Percentiles rank a stretch among this genome's conserved stretches.
phyloP scores from a whole-genome alignment of 2,329 filamentous ascomycete genomes.

The Aspergillus tanneri region DNA sequence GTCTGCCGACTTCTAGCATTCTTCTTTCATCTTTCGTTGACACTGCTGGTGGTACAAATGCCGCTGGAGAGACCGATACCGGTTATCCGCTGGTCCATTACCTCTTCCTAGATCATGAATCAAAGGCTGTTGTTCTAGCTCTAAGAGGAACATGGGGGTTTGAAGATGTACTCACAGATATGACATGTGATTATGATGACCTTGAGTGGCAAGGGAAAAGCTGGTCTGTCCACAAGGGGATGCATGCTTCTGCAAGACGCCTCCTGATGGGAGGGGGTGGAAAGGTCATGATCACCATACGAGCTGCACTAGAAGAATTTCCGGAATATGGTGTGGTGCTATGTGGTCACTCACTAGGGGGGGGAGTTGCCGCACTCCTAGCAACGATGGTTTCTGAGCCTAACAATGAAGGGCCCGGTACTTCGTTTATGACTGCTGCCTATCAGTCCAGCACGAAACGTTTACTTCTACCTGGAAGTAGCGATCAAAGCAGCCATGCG shows the following conservation, averaged over 20 bases:
- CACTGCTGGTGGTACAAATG: slow-evolving; percentile 64
- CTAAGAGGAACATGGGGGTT: slow-evolving; percentile 71
- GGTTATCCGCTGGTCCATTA: slow-evolving; percentile 72
- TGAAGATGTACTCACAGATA: slow-evolving; percentile 70
- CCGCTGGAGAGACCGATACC: slow-evolving; percentile 62
- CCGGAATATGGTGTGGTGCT: slow-evolving; percentile 68
- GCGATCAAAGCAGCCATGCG: slow-evolving; percentile 21
- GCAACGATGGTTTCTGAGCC: slow-evolving; percentile 70
- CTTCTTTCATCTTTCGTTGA: slow-evolving; percentile 70
- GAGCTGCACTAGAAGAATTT: slow-evolving; percentile 64
- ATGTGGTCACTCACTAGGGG: slow-evolving; percentile 68
- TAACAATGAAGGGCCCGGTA: slow-evolving; percentile 47
- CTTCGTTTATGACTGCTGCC: slow-evolving; percentile 63
- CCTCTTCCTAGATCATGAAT: slow-evolving; percentile 68
- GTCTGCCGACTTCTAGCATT: slow-evolving; percentile 48
- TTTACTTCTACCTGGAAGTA: slow-evolving; percentile 35
- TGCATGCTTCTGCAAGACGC: slow-evolving; percentile 68
- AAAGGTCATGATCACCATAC: slow-evolving; percentile 64
- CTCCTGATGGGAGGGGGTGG: slow-evolving; percentile 67
- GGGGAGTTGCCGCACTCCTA: slow-evolving; percentile 67
- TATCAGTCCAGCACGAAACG: slow-evolving; percentile 37
- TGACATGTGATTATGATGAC: slow-evolving; percentile 72
- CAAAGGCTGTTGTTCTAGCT: slow-evolving; percentile 69
- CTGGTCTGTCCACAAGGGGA: slow-evolving; percentile 72
- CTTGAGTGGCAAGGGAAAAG: slow-evolving; percentile 57